Conservation (phyloP, 345 rosid species). For the Barbarea vulgaris region DNA sequence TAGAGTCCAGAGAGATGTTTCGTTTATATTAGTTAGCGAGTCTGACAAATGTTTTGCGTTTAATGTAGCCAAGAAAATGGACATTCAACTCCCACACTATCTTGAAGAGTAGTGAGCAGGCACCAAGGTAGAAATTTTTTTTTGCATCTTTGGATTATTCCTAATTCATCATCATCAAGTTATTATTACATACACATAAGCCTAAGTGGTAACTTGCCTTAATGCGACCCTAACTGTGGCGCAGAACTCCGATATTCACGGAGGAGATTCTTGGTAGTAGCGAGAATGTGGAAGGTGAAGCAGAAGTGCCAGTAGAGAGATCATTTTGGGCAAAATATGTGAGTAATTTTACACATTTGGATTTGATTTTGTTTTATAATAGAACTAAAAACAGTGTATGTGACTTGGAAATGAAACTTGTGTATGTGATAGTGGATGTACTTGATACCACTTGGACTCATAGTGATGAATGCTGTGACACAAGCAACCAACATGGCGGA, state of each 20-base stretch:
- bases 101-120: constrained; percentile 81
- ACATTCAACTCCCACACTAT: constrained; percentile 79
- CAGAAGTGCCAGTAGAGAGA: constrained; percentile 68
- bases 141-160: background rate
- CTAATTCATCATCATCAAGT: background rate
- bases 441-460: constrained; percentile 82
- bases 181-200: too few species aligned
- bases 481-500: constrained; percentile 91
- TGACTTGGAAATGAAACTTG: background rate
- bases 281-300: constrained; percentile 71
- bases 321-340: constrained; percentile 98
- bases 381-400: background rate
- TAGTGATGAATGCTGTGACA: constrained; percentile 90
- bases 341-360: constrained; percentile 40
- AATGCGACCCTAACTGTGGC: constrained; percentile 1
- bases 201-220: background rate
- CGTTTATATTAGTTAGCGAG: background rate
- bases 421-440: constrained; percentile 82
- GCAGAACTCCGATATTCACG: constrained; percentile 73
- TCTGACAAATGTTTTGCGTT: background rate
- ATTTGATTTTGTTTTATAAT: background rate
- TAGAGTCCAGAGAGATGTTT: background rate
- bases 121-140: constrained; percentile 63
- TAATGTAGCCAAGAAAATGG: constrained; percentile 83
- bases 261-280: constrained; percentile 58